phyloP scores from a whole-genome alignment of 768 basidiomycete genomes.

The Mycena epipterygia region DNA sequence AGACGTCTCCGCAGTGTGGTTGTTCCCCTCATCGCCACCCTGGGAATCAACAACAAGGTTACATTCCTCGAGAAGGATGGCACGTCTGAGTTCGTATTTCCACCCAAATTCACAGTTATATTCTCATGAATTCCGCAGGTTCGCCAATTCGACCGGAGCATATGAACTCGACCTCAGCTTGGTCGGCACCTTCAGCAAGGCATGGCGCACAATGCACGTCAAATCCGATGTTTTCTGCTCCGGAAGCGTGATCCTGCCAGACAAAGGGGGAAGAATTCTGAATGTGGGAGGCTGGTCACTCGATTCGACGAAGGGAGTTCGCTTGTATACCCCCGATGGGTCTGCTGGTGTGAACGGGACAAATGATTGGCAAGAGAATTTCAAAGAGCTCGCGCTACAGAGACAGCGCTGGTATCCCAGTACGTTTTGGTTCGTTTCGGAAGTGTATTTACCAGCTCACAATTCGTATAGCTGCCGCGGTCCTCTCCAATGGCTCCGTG shows the following conservation, averaged over 20 bases:
- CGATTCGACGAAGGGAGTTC: slow-evolving; percentile 78
- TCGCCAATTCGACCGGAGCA: slow-evolving; percentile 78
- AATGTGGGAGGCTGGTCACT: slow-evolving; percentile 81
- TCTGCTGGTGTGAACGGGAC: slow-evolving; percentile 76
- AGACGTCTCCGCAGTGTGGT: slow-evolving; percentile 60
- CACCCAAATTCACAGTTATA: no score
- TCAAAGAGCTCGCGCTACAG: slow-evolving; percentile 68
- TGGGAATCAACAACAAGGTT: slow-evolving; percentile 87
- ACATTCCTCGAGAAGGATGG: slow-evolving; percentile 84
- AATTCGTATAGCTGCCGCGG: slow-evolving; percentile 73
- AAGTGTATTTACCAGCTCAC: background rate
- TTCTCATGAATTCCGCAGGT: no score
- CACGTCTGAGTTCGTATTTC: slow-evolving; percentile 60
- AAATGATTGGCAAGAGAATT: slow-evolving; percentile 86
- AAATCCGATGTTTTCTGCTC: slow-evolving; percentile 88
- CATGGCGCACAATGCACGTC: slow-evolving; percentile 83
- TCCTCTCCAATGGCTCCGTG: slow-evolving; percentile 80
- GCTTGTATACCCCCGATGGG: slow-evolving; percentile 82
- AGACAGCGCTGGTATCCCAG: slow-evolving; percentile 44
- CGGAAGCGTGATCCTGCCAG: slow-evolving; percentile 79
- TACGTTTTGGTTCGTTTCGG: slow-evolving; percentile 39
- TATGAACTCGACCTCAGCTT: slow-evolving; percentile 82
- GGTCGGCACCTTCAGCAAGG: slow-evolving; percentile 58
- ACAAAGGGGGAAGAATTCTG: slow-evolving; percentile 75
- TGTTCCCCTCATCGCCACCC: slow-evolving; percentile 81